Conservation (phyloP, 371 early-diverging fungal species). For the Capillidium rhysosporum region DNA sequence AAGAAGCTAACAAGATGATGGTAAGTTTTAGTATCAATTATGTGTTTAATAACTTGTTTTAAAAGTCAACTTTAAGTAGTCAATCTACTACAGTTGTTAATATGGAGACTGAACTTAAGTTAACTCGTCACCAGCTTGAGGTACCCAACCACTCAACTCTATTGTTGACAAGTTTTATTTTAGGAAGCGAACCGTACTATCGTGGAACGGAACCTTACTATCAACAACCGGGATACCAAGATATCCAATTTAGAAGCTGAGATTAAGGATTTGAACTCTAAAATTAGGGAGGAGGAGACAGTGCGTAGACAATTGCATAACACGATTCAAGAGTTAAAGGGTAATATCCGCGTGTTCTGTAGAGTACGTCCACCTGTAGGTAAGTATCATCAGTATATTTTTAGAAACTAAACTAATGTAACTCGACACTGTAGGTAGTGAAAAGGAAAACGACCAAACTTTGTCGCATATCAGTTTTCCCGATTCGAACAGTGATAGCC, state of each 20-base stretch:
- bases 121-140: slow-evolving; percentile 15
- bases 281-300: slow-evolving; percentile 53
- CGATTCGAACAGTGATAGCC: slow-evolving; percentile 14
- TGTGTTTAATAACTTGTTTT: too few species aligned
- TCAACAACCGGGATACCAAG: neutral
- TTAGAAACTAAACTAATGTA: neutral
- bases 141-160: slow-evolving; percentile 17
- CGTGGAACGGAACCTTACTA: slow-evolving; percentile 9
- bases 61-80: too few species aligned
- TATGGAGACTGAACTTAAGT: slow-evolving; percentile 12
- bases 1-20: too few species aligned
- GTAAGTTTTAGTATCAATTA: too few species aligned
- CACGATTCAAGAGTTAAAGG: slow-evolving; percentile 84
- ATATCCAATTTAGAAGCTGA: neutral
- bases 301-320: slow-evolving; percentile 70
- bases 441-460: neutral
- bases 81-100: neutral
- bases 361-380: slow-evolving; percentile 70
- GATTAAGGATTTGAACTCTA: slow-evolving; percentile 5
- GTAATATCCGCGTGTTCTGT: slow-evolving; percentile 95
- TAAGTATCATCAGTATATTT: slow-evolving; percentile 4
- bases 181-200: slow-evolving; percentile 19
- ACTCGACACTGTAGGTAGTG: neutral
- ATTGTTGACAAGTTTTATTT: slow-evolving; percentile 18
- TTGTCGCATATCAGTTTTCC: slow-evolving; percentile 3